Evolutionary conservation across 768 basidiomycete genomes (phyloP), one percentile per base, ranked within the genome.

Genomic region (Goffeauzyma gilvescens): DNA sequence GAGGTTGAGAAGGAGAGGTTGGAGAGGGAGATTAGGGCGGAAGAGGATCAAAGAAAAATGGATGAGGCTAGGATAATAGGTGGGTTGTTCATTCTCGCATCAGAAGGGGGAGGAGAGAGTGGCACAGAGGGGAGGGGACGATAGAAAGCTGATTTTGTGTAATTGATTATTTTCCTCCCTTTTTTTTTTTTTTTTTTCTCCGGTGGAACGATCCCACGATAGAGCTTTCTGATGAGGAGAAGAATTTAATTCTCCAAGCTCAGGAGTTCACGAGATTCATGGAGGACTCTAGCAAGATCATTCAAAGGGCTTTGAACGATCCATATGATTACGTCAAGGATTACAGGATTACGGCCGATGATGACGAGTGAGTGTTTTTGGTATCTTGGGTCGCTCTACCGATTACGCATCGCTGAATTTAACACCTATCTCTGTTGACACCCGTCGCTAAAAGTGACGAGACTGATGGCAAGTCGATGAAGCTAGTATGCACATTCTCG

Each of bases 281-380:
- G 13, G 86, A 93, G 58, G 76, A 81, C 53, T 89, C 85, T 7
- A 85, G 83, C 17, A 90, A 90, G 66, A 86, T 96, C 34, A 75
- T 95, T 9, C 85, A 96, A 60, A 72, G 93, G 38, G 93, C 90
- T 17, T 66, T 96, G 48, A 93, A 83, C 56, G 93, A 96, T 55
- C 75, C 75, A 21, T 98, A 98, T 62, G 93, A 98, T 62, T 95
- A 96, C 55, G 84, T 86, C 52, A 77, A 81, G 25, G 93, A 98
- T 66, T 98, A 98, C 58, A 82, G 81, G n/a, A 74, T 89, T 38
- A 81, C 79, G 20, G 69, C 83, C 6, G 85, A 87, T 58, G 72
- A 79, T 6, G 80, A 78, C 53, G 73, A 75, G 87, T 87, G 55
- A 57, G 81, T 70, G 10, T 41, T 10, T 4, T 7, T 12, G 17